Evolutionary conservation across 495 filamentous ascomycete genomes (phyloP).

Genomic region (Hypoxylon intermedium): DNA sequence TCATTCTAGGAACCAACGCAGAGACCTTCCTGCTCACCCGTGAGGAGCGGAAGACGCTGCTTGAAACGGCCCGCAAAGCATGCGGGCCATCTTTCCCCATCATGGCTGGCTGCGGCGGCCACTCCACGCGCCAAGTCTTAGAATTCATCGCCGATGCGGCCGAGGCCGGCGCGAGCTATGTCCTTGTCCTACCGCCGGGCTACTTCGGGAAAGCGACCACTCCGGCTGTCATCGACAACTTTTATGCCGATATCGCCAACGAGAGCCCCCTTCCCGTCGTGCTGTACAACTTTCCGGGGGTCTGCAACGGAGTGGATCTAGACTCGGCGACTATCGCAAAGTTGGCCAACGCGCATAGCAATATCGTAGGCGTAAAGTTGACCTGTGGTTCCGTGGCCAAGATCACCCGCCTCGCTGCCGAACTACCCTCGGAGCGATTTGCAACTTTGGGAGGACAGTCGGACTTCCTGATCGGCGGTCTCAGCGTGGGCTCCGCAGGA

Average conservation of each 20-base stretch:
- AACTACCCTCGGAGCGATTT: slow-evolving; percentile 63
- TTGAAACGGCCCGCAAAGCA: slow-evolving; percentile 59
- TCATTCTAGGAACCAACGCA: slow-evolving; percentile 70
- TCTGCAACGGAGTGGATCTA: slow-evolving; percentile 74
- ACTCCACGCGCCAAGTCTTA: slow-evolving; percentile 68
- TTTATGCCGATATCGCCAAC: slow-evolving; percentile 65
- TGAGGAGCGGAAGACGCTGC: slow-evolving; percentile 61
- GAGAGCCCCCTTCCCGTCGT: slow-evolving; percentile 64
- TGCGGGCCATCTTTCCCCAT: slow-evolving; percentile 61
- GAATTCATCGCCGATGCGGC: slow-evolving; percentile 66
- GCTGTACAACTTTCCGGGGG: slow-evolving; percentile 75
- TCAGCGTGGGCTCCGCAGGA: slow-evolving; percentile 65
- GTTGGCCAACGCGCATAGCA: slow-evolving; percentile 56
- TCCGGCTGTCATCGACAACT: slow-evolving; percentile 62
- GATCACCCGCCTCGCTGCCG: slow-evolving; percentile 56
- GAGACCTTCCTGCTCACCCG: slow-evolving; percentile 70
- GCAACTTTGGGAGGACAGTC: slow-evolving; percentile 73
- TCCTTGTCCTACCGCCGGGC: slow-evolving; percentile 66
- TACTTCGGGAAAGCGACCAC: slow-evolving; percentile 71
- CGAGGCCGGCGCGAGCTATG: slow-evolving; percentile 64
- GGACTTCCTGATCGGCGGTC: slow-evolving; percentile 71
- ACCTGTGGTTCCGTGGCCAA: slow-evolving; percentile 76
- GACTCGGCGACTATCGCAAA: slow-evolving; percentile 66
- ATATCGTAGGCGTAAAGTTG: slow-evolving; percentile 68
- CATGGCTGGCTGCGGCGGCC: slow-evolving; percentile 69